phyloP scores from a whole-genome alignment of 1,139 yeast genomes.

The Candida sp. region DNA sequence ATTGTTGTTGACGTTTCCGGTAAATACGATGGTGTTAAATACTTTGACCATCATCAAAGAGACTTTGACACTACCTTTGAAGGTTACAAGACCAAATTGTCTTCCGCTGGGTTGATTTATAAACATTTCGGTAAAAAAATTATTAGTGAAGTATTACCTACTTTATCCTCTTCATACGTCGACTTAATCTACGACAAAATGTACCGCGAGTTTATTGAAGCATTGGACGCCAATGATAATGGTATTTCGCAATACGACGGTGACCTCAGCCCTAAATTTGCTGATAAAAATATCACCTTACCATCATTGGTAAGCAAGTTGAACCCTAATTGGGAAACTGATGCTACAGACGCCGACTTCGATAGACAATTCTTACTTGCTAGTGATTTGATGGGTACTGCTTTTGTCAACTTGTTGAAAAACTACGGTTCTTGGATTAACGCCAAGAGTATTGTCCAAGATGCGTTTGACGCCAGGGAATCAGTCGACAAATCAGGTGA shows the following conservation, averaged over 20 bases:
- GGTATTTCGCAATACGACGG: conserved; percentile 76
- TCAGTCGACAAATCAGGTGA: conserved; percentile 63
- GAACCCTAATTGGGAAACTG: conserved; percentile 83
- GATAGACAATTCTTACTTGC: conserved; percentile 71
- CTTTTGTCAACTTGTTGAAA: conserved; percentile 64
- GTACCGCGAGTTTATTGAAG: conserved; percentile 83
- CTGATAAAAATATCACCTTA: conserved; percentile 53
- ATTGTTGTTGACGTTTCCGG: conserved; percentile 96
- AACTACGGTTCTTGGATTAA: conserved; percentile 92
- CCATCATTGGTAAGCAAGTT: conserved; percentile 75
- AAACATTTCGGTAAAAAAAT: conserved; percentile 91
- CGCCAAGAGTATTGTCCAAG: conserved; percentile 72
- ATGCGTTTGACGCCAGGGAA: conserved; percentile 59
- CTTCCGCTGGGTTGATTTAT: conserved; percentile 92
- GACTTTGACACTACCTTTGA: conserved; percentile 39
- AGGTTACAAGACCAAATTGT: conserved; percentile 62
- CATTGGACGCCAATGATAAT: conserved; percentile 95
- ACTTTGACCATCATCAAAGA: conserved; percentile 95
- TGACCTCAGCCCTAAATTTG: conserved; percentile 27
- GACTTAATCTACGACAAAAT: conserved; percentile 69
- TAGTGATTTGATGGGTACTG: conserved; percentile 77
- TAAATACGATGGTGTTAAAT: conserved; percentile 83
- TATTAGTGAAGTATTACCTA: conserved; percentile 40
- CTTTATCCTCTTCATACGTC: conserved; percentile 35
- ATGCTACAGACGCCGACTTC: conserved; percentile 59